These are phyloP conservation scores for Clitopilus passeckerianus DNA, from an alignment of 768 basidiomycete genomes.

Conservation along the genomic window DNA sequence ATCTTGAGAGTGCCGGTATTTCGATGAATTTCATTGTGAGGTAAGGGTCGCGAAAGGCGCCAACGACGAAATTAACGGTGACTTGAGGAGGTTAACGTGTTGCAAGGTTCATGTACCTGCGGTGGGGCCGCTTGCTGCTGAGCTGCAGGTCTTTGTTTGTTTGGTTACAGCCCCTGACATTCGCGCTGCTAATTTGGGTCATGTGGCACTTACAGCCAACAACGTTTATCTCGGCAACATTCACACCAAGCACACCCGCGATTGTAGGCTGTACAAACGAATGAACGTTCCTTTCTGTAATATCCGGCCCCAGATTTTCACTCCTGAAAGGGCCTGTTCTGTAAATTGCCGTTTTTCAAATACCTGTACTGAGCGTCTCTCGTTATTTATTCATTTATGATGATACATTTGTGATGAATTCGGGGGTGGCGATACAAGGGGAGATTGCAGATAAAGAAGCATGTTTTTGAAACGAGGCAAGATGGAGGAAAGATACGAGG, in stretches of 20 bases:
- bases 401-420: neutral
- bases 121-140: neutral
- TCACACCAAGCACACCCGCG: neutral
- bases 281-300: neutral
- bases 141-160: neutral
- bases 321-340: neutral
- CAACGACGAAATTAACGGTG: neutral
- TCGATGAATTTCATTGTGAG: constrained; percentile 84
- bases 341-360: neutral
- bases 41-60: constrained; percentile 4
- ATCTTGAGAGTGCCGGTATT: constrained; percentile 68
- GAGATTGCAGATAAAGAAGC: neutral
- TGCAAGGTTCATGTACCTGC: neutral
- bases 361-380: neutral
- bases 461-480: neutral
- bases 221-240: neutral
- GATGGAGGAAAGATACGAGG: neutral
- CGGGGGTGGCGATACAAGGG: neutral
- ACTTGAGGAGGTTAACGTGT: constrained; percentile 1
- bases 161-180: neutral
- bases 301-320: neutral
- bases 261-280: neutral
- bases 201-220: neutral
- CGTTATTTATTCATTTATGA: no score
- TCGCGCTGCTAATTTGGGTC: neutral